phyloP scores from a whole-genome alignment of 106 monocot species.

The Cymbidium sinense region DNA sequence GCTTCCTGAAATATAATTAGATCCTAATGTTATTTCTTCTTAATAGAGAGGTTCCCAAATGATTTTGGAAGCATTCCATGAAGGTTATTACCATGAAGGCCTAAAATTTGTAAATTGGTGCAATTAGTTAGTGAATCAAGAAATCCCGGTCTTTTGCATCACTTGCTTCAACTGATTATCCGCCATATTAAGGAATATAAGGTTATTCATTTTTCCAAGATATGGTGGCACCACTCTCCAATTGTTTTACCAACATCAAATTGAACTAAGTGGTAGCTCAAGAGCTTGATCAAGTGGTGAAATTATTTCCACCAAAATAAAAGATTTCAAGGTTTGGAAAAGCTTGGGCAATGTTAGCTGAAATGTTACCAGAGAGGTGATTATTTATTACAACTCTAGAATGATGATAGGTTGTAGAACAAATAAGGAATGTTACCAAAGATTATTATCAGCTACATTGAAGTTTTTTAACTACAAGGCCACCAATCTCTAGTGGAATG shows the following conservation, averaged over 20 bases:
- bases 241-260: neutral
- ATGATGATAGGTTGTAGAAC: conserved; percentile 10
- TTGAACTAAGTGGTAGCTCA: neutral
- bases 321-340: neutral
- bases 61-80: conserved; percentile 12
- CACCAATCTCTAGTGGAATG: conserved; percentile 5
- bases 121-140: conserved; percentile 18
- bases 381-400: conserved; percentile 13
- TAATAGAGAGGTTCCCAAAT: neutral
- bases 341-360: conserved; percentile 3
- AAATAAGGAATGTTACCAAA: conserved; percentile 25
- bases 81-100: conserved; percentile 9
- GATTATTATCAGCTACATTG: neutral
- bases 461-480: neutral
- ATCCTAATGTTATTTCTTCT: neutral
- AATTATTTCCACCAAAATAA: neutral
- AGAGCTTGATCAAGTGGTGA: neutral
- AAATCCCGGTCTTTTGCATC: conserved; percentile 16
- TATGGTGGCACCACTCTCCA: conserved; percentile 15
- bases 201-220: conserved; percentile 8
- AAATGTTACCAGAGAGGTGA: conserved; percentile 18
- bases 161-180: conserved; percentile 14
- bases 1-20: neutral
- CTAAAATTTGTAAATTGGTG: conserved; percentile 7
- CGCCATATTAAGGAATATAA: conserved; percentile 3